Conservation (phyloP, 2,329 filamentous ascomycete genomes). For the Claviceps sp. region DNA sequence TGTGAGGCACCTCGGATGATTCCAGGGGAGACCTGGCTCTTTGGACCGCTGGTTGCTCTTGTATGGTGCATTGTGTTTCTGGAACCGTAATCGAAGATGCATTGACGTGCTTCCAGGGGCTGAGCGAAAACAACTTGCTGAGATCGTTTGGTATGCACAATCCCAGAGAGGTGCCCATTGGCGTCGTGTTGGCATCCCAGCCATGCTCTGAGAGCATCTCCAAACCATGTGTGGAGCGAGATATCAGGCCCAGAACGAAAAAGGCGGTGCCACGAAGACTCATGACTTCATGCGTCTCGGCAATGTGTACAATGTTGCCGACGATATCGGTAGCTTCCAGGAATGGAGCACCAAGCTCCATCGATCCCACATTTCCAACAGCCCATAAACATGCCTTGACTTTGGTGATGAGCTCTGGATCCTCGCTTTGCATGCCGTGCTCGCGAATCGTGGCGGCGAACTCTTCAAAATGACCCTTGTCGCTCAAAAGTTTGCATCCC, state of each 20-base stretch:
- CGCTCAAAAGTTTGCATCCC: constrained; percentile 75
- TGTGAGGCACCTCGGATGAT: constrained; percentile 24
- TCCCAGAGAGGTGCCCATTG: constrained; percentile 69
- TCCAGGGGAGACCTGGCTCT: constrained; percentile 29
- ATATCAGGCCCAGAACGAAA: constrained; percentile 87
- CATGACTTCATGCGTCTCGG: constrained; percentile 77
- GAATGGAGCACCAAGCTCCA: constrained; percentile 93
- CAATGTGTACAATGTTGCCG: constrained; percentile 74
- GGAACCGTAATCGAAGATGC: constrained; percentile 33
- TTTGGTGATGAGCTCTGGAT: constrained; percentile 74
- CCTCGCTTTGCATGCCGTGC: constrained; percentile 71
- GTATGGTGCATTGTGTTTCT: constrained; percentile 38
- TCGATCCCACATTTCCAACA: constrained; percentile 93
- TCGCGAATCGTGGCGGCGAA: constrained; percentile 83
- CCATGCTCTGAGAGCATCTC: constrained; percentile 81
- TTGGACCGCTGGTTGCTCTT: constrained; percentile 27
- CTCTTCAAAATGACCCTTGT: constrained; percentile 93
- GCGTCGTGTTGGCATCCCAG: constrained; percentile 85
- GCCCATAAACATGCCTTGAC: constrained; percentile 97
- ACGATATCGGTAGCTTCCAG: constrained; percentile 84
- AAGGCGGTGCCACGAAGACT: constrained; percentile 91
- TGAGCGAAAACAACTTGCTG: constrained; percentile 61
- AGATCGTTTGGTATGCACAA: constrained; percentile 77
- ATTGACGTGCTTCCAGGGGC: constrained; percentile 42
- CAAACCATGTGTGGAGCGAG: constrained; percentile 78